Conservation (phyloP, 805 yeast species). For the Lipomyces yamanashiensis region DNA sequence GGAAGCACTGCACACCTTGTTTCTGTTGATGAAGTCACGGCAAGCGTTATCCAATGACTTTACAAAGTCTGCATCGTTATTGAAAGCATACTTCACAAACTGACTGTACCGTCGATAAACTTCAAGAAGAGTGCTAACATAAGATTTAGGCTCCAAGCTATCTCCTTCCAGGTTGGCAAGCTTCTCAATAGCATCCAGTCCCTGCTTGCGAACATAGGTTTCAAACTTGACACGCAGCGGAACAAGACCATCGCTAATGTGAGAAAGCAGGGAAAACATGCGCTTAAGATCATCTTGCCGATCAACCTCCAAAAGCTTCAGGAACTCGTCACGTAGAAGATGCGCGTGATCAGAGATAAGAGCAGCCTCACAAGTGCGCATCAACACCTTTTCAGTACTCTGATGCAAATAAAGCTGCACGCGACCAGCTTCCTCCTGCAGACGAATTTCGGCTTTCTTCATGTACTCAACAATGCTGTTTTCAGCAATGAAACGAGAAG, state of each 20-base stretch:
- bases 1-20: slow-evolving; percentile 63
- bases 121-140: slow-evolving; percentile 74
- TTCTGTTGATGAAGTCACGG: slow-evolving; percentile 77
- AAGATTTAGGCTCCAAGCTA: slow-evolving; percentile 70
- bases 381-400: slow-evolving; percentile 76
- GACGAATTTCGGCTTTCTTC: slow-evolving; percentile 79
- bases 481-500: slow-evolving; percentile 63
- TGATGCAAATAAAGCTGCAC: slow-evolving; percentile 82
- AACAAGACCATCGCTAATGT: slow-evolving; percentile 78
- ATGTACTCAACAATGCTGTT: slow-evolving; percentile 91
- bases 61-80: slow-evolving; percentile 74
- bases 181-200: slow-evolving; percentile 63
- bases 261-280: slow-evolving; percentile 72
- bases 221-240: slow-evolving; percentile 78
- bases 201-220: slow-evolving; percentile 69
- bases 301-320: slow-evolving; percentile 71
- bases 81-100: slow-evolving; percentile 70
- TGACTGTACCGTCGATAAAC: slow-evolving; percentile 70
- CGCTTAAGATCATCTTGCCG: slow-evolving; percentile 74
- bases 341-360: slow-evolving; percentile 80
- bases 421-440: slow-evolving; percentile 80
- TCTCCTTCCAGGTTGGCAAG: slow-evolving; percentile 49
- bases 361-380: slow-evolving; percentile 74
- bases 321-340: slow-evolving; percentile 76
- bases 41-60: slow-evolving; percentile 91